Base-by-base conservation (phyloP, 805 yeast genomes). In the Candida sphagnicola region DNA sequence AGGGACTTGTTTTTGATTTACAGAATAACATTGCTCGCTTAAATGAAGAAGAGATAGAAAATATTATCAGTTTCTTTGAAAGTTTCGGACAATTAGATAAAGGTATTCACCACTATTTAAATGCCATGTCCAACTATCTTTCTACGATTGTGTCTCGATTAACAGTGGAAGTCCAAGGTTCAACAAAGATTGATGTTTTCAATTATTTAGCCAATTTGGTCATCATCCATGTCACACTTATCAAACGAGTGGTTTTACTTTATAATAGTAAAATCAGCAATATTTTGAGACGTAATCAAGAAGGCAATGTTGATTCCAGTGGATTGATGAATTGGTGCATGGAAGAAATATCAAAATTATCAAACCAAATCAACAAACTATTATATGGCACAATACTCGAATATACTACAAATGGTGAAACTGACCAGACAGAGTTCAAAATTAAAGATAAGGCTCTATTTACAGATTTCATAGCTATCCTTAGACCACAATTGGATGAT, bases 291-390 rank as follows among this genome's bases (percentile, higher is more conserved):
- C 48, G 60, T 10, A 51, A 54, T 37, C 54, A 50, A 34, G 56
- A 57, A 21, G 58, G 56, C 6, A 59, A 58, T 31, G 57, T 58
- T 10, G 70, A 76, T 36, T 70, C 83, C 8, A 75, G 83, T 47
- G 69, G 70, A 21, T 65, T 88, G 13, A 82, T 87, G n/a, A 78
- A 80, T 44, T 88, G 96, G 95, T 75, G 83, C 24, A 75, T 77
- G 40, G 72, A 72, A 10, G 83, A 81, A 55, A 75, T 85, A 23
- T 74, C 76, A 29, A 66, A 67, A 34, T 82, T 84, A 46, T 77
- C 79, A 21, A 62, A 66, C 13, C 59, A 80, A 5, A 74, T 89
- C 48, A 76, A 78, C 34, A 77, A 84, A 40, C 90, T 85, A 48
- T 61, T 90, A 18, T 67, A 78, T 34, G 86, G 83, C 16, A 77